Conservation (phyloP, 2,329 filamentous ascomycete genomes). For the Trichoderma semiorbis region DNA sequence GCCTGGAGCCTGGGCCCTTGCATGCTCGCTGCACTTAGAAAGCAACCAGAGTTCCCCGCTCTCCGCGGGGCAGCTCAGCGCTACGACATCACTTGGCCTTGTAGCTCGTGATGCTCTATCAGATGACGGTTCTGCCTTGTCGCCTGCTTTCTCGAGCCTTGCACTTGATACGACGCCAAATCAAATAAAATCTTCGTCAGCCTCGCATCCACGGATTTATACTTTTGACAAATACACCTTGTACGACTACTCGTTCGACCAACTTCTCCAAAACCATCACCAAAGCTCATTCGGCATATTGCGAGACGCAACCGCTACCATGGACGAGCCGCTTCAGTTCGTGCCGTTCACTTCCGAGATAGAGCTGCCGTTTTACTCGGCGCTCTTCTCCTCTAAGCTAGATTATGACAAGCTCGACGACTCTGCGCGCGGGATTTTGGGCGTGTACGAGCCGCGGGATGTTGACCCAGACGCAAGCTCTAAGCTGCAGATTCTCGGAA, state of each 20-base stretch:
- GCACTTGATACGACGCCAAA: background rate
- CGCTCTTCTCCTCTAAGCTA: conserved; percentile 89
- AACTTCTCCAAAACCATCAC: background rate
- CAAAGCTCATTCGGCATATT: background rate
- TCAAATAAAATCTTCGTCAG: background rate
- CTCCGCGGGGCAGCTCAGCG: conserved; percentile 26
- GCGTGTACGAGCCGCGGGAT: conserved; percentile 80
- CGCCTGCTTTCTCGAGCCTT: background rate
- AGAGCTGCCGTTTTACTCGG: conserved; percentile 90
- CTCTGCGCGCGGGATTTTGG: conserved; percentile 80
- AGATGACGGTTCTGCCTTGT: conserved; percentile 23
- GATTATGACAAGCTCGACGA: conserved; percentile 97
- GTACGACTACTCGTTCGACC: background rate
- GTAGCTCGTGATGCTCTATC: conserved; percentile 25
- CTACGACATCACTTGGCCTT: conserved; percentile 22
- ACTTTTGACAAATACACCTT: background rate
- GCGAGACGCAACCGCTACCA: conserved; percentile 34
- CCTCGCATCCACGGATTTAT: background rate
- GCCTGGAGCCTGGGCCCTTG: background rate
- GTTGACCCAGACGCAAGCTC: conserved; percentile 73
- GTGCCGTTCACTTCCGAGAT: conserved; percentile 91
- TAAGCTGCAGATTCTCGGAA: conserved; percentile 86
- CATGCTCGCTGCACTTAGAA: background rate
- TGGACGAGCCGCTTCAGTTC: conserved; percentile 60
- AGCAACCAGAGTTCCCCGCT: conserved; percentile 13